Conservation (phyloP, 2,329 filamentous ascomycete species). For the Arthrobotrys megalospora region DNA sequence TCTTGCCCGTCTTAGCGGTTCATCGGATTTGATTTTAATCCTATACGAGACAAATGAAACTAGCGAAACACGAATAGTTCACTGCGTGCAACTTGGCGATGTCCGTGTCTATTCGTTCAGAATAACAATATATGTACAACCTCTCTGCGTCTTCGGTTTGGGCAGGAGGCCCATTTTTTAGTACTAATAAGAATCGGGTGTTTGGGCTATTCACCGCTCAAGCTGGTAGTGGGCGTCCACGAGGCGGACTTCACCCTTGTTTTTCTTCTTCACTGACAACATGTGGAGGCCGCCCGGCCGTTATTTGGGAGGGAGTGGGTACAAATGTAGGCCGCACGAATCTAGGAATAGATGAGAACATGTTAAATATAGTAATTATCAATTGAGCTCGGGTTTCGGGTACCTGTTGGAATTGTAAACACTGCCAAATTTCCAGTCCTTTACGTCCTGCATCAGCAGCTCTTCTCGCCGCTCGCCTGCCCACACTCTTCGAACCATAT, state of each 20-base stretch:
- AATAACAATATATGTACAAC: conserved; percentile 5
- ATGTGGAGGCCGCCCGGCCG: conserved; percentile 39
- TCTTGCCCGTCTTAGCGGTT: background rate
- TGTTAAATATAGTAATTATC: conserved; percentile 41
- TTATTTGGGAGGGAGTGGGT: conserved; percentile 75
- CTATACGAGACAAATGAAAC: too few relatives aligned
- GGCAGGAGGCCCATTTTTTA: background rate
- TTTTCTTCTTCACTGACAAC: conserved; percentile 21
- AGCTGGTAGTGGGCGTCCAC: background rate
- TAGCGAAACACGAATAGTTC: background rate
- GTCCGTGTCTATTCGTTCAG: background rate
- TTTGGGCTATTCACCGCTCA: too few relatives aligned
- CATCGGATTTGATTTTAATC: background rate
- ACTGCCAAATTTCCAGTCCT: conserved; percentile 70
- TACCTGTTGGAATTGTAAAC: conserved; percentile 92
- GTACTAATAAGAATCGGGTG: too few relatives aligned
- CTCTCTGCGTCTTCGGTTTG: background rate
- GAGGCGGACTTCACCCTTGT: background rate
- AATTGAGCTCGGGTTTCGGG: background rate
- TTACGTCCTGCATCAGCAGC: conserved; percentile 86
- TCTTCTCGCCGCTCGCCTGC: conserved; percentile 92
- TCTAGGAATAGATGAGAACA: conserved; percentile 68
- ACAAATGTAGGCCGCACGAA: conserved; percentile 87
- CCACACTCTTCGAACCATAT: conserved; percentile 87
- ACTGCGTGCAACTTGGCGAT: background rate